phyloP scores from a whole-genome alignment of 495 filamentous ascomycete species.

The Lasiosphaeria ovina region DNA sequence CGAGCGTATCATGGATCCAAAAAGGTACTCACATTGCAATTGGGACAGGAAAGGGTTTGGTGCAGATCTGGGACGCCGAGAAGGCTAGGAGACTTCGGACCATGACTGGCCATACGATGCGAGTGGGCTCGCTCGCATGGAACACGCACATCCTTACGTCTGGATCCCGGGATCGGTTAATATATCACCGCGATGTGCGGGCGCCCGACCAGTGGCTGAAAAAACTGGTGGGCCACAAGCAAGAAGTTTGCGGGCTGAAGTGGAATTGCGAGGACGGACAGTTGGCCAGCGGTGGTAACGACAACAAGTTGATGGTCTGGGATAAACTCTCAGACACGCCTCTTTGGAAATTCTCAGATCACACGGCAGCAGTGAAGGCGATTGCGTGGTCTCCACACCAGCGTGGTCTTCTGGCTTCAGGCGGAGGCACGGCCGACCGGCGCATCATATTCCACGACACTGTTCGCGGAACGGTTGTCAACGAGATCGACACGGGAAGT shows the following conservation, averaged over 20 bases:
- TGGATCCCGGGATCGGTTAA: conserved; percentile 87
- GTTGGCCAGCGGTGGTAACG: conserved; percentile 93
- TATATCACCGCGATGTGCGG: conserved; percentile 93
- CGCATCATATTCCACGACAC: conserved; percentile 99
- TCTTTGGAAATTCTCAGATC: conserved; percentile 86
- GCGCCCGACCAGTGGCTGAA: conserved; percentile 86
- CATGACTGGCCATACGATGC: conserved; percentile 92
- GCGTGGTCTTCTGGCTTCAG: conserved; percentile 86
- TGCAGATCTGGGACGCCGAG: conserved; percentile 97
- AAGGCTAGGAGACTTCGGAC: conserved; percentile 79
- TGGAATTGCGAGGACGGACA: conserved; percentile 97
- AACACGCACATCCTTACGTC: conserved; percentile 97
- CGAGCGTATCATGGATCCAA: conserved; percentile 97
- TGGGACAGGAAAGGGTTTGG: conserved; percentile 86
- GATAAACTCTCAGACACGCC: conserved; percentile 86
- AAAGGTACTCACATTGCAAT: conserved; percentile 92
- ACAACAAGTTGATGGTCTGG: conserved; percentile 98
- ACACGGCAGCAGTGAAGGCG: conserved; percentile 93
- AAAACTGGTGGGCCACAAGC: conserved; percentile 89
- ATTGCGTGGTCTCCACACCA: conserved; percentile 99
- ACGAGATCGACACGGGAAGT: conserved; percentile 89
- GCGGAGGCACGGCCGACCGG: conserved; percentile 92
- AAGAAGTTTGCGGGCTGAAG: conserved; percentile 95
- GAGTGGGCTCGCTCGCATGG: conserved; percentile 91
- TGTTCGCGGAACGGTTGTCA: conserved; percentile 67